These are phyloP conservation scores for Fusarium beomiforme DNA, from an alignment of 2,329 filamentous ascomycete genomes.

Conservation along the genomic window DNA sequence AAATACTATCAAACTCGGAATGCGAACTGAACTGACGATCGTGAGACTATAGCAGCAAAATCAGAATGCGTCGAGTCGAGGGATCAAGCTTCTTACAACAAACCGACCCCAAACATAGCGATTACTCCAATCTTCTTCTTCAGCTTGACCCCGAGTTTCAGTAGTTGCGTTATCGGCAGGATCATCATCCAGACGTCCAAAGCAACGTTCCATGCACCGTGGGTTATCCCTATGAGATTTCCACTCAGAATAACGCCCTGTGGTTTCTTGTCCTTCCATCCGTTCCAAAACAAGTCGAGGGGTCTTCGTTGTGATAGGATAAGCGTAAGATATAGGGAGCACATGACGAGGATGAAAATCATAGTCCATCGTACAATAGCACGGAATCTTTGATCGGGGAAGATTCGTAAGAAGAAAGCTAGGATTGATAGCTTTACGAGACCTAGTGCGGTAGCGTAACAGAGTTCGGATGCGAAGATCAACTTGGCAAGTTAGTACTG, in stretches of 20 bases:
- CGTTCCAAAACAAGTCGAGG: not conserved
- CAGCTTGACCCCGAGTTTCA: not conserved
- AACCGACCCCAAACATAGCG: slow-evolving; percentile 6
- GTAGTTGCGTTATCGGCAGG: not conserved
- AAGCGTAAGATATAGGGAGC: fast-evolving
- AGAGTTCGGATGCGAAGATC: not conserved
- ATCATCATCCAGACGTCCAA: slow-evolving; percentile 20
- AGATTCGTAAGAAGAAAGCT: slow-evolving; percentile 10
- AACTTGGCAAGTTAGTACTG: not conserved
- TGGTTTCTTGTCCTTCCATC: not conserved
- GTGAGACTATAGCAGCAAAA: not conserved
- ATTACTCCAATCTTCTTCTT: slow-evolving; percentile 9
- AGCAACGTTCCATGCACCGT: not conserved
- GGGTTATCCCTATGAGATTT: not conserved
- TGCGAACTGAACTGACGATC: not conserved
- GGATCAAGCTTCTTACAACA: not conserved
- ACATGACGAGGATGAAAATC: fast-evolving
- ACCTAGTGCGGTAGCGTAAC: not conserved
- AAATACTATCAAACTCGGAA: not conserved
- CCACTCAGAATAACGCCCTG: not conserved
- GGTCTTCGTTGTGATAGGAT: not conserved
- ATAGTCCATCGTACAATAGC: not conserved
- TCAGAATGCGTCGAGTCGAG: fast-evolving
- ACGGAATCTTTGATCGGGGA: not conserved
- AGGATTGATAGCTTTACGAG: not conserved